Percentiles rank a stretch among this genome's conserved stretches.
Evolutionary conservation across 1,284 basidiomycete genomes (phyloP).

Genomic region (Ustilago lituana): DNA sequence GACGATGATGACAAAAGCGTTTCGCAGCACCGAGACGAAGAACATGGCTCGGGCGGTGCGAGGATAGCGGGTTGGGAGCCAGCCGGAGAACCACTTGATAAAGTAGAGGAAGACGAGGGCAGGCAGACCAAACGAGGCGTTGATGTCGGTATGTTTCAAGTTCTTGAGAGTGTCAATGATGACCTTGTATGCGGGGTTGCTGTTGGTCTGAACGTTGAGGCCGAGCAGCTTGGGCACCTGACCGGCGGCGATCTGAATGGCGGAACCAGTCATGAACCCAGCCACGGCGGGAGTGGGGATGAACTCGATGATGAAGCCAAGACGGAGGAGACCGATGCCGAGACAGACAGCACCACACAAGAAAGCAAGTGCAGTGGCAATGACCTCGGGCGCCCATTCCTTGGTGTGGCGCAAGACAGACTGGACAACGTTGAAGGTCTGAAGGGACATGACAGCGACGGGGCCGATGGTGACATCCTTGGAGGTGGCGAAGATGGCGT

Average conservation of each 20-base stretch:
- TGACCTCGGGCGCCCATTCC: constrained; percentile 71
- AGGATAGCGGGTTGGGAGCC: constrained; percentile 76
- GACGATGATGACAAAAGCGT: constrained; percentile 65
- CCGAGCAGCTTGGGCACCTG: constrained; percentile 66
- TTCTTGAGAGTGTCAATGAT: constrained; percentile 91
- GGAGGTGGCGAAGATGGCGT: constrained; percentile 69
- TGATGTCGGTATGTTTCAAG: constrained; percentile 76
- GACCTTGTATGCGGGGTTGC: constrained; percentile 78
- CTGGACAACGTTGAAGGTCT: constrained; percentile 74
- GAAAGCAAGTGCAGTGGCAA: constrained; percentile 86
- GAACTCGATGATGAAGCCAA: constrained; percentile 96
- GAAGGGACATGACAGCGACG: constrained; percentile 91
- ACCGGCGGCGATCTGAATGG: constrained; percentile 64
- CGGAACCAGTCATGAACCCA: constrained; percentile 75
- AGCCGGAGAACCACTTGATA: constrained; percentile 77
- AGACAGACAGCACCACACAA: constrained; percentile 93
- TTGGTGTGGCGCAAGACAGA: constrained; percentile 29
- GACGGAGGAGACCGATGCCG: constrained; percentile 85
- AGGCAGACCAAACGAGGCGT: constrained; percentile 89
- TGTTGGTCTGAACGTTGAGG: constrained; percentile 56
- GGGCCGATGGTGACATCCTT: constrained; percentile 68
- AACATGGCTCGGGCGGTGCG: constrained; percentile 75
- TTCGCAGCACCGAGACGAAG: constrained; percentile 64
- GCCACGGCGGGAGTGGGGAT: constrained; percentile 90
- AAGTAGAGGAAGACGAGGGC: constrained; percentile 79